Base-by-base conservation (phyloP, 108 stramenopile species). In the Cyclotella sp. region DNA sequence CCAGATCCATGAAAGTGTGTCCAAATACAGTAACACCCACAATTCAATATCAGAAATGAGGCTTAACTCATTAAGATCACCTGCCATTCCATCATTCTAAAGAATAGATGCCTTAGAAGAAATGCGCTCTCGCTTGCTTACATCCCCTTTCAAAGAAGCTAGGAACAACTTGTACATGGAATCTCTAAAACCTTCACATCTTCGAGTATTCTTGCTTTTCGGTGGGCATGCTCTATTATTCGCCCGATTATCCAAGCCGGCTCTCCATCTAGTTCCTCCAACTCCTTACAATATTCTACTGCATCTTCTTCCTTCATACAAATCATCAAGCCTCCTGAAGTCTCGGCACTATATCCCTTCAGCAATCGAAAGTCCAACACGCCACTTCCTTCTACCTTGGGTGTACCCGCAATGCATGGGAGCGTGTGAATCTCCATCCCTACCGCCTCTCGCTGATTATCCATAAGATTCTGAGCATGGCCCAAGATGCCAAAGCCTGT, bases 401-500 rank as follows among this genome's bases (percentile, higher is more conserved):
- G 46, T 1, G 88, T 86, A 40, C 83, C 84, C 7, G 85, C 83
- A 67, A 95, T 86, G 66, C 87, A 87, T 0, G 94, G 94, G 21
- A 95, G 77, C 15, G 92, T 89, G 63, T 91, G 88, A 27, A 94
- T 71, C 47, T 89, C 90, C 65, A 92, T 89, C 12, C 91, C 90
- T 12, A 93, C 89, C 22, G 69, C 71, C 19, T 59, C 91, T 16
- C 43, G 45, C 80, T 93, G 92, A 79, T 91, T 90, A 63, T 95
- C 92, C 70, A 88, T 80, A 21, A 95, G 73, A 70, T 95, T 95
- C 70, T 92, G 91, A 24, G 91, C 91, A 78, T 95, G 94, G 1
- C 94, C 94, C 49, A 93, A 67, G 3, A 93, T 77, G 34, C 94
- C 94, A 87, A 95, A 95, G 45, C 94, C 94, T 29, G 94, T 95